Evolutionary conservation across 768 basidiomycete species (phyloP), one percentile per base, ranked within the genome.

Genomic region (Phlebiopsis flavidoalba): DNA sequence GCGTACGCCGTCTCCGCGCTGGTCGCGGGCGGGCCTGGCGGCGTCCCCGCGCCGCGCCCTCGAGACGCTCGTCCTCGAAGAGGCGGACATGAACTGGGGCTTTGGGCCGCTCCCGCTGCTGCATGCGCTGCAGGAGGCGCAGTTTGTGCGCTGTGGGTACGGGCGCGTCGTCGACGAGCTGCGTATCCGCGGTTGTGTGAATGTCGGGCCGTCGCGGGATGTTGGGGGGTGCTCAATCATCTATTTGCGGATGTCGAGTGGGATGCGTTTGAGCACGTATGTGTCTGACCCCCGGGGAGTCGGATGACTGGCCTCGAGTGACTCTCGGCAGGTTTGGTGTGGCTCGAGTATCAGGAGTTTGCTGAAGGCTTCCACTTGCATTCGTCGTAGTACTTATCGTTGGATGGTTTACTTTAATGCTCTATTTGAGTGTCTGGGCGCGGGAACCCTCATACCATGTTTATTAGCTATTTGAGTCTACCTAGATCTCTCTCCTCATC

Each of bases 41-140:
- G 50, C 33, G 15, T 37, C 11, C 56, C 45, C 37, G 12, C 57
- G 15, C 56, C 56, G 35, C 11, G 17, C 24, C 61, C n/a, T 62
- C 21, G 57, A 58, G 19, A 22, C n/a, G 5, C 52, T 62, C 10
- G 43, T 51, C 4, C 50, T 62, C 8, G 36, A 62, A n/a, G 48
- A 52, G 22, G 61, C 58, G 22, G 55, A 62, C 50, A 58, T 55
- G 61, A 22, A 45, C 53, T 59, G 61, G 61, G 22, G 40, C 1
- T 47, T 53, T 17, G 35, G 40, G 36, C 21, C 47, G 11, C 21
- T 37, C n/a, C 60, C 60, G 19, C 52, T 51, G n/a, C 24, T 63
- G n/a, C 52, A 63, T n/a, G 10, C 24, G 11, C 58, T 63, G 26
- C 62, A 63, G 37, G 62, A 63, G 36, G 35, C 48, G 53, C 62